Conservation (phyloP, 2,329 filamentous ascomycete species). For the Pseudovirgaria hyperparasitica region DNA sequence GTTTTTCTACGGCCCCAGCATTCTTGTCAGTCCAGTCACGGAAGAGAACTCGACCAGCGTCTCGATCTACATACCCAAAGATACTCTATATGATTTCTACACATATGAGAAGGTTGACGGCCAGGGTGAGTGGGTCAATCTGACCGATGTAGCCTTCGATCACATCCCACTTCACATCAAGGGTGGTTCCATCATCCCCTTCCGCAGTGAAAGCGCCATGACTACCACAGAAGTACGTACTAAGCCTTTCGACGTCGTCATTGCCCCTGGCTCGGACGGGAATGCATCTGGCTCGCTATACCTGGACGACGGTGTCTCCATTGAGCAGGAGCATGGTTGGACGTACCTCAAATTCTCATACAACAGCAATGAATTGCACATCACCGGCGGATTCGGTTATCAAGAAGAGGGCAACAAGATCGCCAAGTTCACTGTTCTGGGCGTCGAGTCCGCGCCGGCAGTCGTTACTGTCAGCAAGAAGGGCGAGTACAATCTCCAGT, state of each 20-base stretch:
- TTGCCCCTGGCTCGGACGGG: constrained; percentile 51
- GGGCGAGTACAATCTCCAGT: too few relatives aligned
- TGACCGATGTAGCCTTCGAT: constrained; percentile 36
- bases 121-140: constrained; percentile 29
- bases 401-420: constrained; percentile 12
- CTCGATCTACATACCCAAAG: constrained; percentile 43
- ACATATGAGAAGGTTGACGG: constrained; percentile 37
- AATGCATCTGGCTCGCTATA: constrained; percentile 58
- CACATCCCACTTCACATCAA: constrained; percentile 52
- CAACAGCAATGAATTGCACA: constrained; percentile 37
- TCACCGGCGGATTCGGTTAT: constrained; percentile 45
- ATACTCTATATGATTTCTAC: constrained; percentile 48
- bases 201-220: constrained; percentile 43
- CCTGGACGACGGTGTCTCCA: constrained; percentile 60
- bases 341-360: constrained; percentile 49
- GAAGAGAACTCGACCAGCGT: constrained; percentile 40
- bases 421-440: constrained; percentile 16
- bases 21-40: constrained; percentile 44
- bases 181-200: constrained; percentile 50
- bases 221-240: constrained; percentile 51
- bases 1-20: constrained; percentile 45
- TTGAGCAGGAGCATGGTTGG: constrained; percentile 46
- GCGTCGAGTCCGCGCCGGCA: too few relatives aligned
- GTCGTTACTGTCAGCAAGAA: too few relatives aligned
- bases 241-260: constrained; percentile 57